Evolutionary conservation across 2,329 filamentous ascomycete genomes (phyloP).

Genomic region (Pseudocercospora cruenta): DNA sequence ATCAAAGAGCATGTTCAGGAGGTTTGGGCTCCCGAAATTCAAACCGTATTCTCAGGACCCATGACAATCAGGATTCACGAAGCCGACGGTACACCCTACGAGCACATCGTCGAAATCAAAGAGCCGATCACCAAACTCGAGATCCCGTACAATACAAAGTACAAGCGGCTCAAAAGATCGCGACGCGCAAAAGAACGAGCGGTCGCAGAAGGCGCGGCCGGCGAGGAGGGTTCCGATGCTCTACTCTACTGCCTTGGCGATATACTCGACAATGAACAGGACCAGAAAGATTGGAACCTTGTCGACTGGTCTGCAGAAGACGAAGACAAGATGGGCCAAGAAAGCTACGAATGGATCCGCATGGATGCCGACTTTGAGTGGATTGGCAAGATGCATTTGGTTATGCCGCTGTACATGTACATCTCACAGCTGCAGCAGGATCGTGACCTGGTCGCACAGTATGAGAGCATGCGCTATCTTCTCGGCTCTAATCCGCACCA

Average conservation of each 20-base stretch:
- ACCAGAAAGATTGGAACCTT: slow-evolving; percentile 80
- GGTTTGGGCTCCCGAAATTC: slow-evolving; percentile 62
- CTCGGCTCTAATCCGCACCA: slow-evolving; percentile 63
- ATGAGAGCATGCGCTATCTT: slow-evolving; percentile 51
- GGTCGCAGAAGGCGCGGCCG: slow-evolving; percentile 62
- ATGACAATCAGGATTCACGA: slow-evolving; percentile 99
- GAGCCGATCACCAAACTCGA: slow-evolving; percentile 84
- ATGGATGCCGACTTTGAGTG: slow-evolving; percentile 98
- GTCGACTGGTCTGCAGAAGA: slow-evolving; percentile 88
- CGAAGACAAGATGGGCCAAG: slow-evolving; percentile 87
- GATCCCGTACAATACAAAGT: slow-evolving; percentile 98
- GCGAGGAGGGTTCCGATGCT: slow-evolving; percentile 67
- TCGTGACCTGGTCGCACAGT: slow-evolving; percentile 88
- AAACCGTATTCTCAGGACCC: slow-evolving; percentile 83
- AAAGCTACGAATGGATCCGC: slow-evolving; percentile 98
- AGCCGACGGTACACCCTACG: slow-evolving; percentile 95
- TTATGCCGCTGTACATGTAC: slow-evolving; percentile 96
- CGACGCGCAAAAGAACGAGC: slow-evolving; percentile 78
- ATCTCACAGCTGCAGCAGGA: slow-evolving; percentile 97
- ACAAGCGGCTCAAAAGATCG: slow-evolving; percentile 92
- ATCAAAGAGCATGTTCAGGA: slow-evolving; percentile 78
- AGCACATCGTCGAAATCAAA: slow-evolving; percentile 95
- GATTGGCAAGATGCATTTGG: slow-evolving; percentile 81
- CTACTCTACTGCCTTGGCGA: slow-evolving; percentile 92
- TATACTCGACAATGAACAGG: slow-evolving; percentile 79